Evolutionary conservation across 2,329 filamentous ascomycete species (phyloP).

Genomic region (Westerdykella ornata): DNA sequence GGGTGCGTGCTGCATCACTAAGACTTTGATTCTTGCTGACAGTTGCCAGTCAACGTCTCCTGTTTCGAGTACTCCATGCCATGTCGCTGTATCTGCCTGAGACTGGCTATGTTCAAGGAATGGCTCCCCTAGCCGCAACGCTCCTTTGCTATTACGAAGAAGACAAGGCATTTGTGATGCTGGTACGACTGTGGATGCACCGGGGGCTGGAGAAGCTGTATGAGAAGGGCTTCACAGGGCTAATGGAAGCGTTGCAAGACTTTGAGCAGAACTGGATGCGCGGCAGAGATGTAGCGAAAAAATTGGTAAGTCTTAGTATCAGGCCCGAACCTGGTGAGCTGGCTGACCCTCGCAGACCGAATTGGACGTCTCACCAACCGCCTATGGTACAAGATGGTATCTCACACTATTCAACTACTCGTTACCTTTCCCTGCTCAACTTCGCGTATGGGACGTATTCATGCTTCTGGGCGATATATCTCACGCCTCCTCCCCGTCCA

Average conservation of each 20-base stretch:
- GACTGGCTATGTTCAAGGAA: constrained; percentile 94
- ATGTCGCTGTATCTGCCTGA: constrained; percentile 86
- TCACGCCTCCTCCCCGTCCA: constrained; percentile 39
- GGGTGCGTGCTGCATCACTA: constrained; percentile 42
- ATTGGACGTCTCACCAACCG: constrained; percentile 73
- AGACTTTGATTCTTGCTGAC: constrained; percentile 10
- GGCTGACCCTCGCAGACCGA: constrained; percentile 50
- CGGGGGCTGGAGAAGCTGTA: constrained; percentile 83
- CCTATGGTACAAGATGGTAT: constrained; percentile 97
- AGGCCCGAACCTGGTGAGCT: constrained; percentile 2
- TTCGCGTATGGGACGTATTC: constrained; percentile 96
- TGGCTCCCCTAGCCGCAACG: constrained; percentile 89
- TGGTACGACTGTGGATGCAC: constrained; percentile 88
- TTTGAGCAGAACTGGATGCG: constrained; percentile 80
- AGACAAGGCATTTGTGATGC: constrained; percentile 89
- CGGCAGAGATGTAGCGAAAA: constrained; percentile 68
- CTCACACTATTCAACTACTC: constrained; percentile 96
- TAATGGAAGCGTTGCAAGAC: constrained; percentile 79
- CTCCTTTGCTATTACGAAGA: constrained; percentile 96
- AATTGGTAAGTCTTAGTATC: constrained; percentile 58
- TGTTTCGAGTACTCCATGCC: constrained; percentile 89
- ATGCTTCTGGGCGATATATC: constrained; percentile 76
- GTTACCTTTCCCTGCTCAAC: constrained; percentile 86
- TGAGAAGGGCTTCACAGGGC: constrained; percentile 70
- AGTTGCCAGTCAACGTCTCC: constrained; percentile 58